Evolutionary conservation across 352 stramenopile genomes (phyloP).

Genomic region (Phytophthora ramorum): DNA sequence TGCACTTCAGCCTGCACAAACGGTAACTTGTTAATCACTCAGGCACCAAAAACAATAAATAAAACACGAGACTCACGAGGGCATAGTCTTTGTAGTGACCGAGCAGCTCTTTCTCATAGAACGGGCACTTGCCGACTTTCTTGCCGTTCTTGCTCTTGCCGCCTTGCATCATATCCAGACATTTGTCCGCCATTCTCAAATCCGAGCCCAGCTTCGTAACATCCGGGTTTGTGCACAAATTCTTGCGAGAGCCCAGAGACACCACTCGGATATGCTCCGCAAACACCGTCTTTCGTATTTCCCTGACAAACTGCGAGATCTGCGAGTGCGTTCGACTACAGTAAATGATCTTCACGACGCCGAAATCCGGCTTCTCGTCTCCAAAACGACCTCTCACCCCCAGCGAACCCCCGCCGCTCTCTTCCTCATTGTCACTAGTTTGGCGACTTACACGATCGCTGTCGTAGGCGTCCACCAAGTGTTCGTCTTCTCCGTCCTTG

Average conservation of each 20-base stretch:
- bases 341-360: slow-evolving; percentile 88
- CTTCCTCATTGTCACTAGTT: slow-evolving; percentile 48
- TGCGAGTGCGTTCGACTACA: slow-evolving; percentile 92
- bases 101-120: slow-evolving; percentile 82
- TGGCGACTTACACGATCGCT: slow-evolving; percentile 48
- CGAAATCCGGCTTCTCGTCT: slow-evolving; percentile 43
- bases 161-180: slow-evolving; percentile 88
- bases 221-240: slow-evolving; percentile 82
- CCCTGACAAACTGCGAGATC: slow-evolving; percentile 89
- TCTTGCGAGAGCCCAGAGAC: slow-evolving; percentile 86
- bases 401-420: slow-evolving; percentile 12
- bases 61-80: slow-evolving; percentile 48
- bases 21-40: slow-evolving; percentile 6
- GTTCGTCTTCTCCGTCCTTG: slow-evolving; percentile 43
- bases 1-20: slow-evolving; percentile 70
- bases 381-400: slow-evolving; percentile 3
- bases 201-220: slow-evolving; percentile 74
- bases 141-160: slow-evolving; percentile 58
- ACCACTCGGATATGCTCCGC: slow-evolving; percentile 74
- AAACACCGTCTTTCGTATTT: slow-evolving; percentile 88
- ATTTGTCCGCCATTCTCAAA: slow-evolving; percentile 86
- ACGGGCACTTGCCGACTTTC: slow-evolving; percentile 77
- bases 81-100: slow-evolving; percentile 81
- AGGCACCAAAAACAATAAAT: background rate
- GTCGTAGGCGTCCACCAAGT: slow-evolving; percentile 83